Evolutionary conservation across 1,284 basidiomycete species (phyloP).

Genomic region (Rhodotorula sp.): DNA sequence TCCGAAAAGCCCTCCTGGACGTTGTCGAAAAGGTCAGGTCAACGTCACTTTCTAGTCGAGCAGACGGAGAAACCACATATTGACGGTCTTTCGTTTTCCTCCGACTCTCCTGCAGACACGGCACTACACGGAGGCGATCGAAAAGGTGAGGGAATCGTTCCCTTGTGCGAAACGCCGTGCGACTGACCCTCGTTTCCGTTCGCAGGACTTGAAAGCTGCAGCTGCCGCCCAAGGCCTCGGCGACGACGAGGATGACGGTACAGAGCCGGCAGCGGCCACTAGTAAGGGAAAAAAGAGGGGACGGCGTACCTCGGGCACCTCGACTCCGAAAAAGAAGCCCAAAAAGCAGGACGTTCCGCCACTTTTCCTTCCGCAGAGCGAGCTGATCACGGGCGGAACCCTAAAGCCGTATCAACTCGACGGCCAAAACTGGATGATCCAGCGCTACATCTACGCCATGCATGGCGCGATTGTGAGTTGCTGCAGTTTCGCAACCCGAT

Average conservation of each 20-base stretch:
- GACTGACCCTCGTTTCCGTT: not conserved
- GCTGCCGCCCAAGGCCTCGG: not conserved
- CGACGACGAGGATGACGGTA: not conserved
- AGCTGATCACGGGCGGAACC: slow-evolving; percentile 59
- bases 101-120: not conserved
- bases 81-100: not conserved
- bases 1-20: not conserved
- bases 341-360: slow-evolving; percentile 10
- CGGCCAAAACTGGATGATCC: slow-evolving; percentile 90
- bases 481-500: not conserved
- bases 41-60: not conserved
- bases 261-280: not conserved
- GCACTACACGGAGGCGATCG: slow-evolving; percentile 2
- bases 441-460: slow-evolving; percentile 71
- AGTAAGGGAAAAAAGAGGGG: not conserved
- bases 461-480: slow-evolving; percentile 17
- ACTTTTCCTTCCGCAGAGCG: slow-evolving; percentile 11
- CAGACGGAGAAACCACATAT: not conserved
- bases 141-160: not conserved
- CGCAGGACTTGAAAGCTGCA: not conserved
- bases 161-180: not conserved
- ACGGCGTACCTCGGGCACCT: not conserved
- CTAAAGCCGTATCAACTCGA: slow-evolving; percentile 90
- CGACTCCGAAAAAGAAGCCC: slow-evolving; percentile 10
- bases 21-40: not conserved